Percentiles rank a stretch among this genome's conserved stretches.
These are phyloP conservation scores for Meyerozyma smithsonii DNA, from an alignment of 1,139 yeast species.

Conservation along the genomic window DNA sequence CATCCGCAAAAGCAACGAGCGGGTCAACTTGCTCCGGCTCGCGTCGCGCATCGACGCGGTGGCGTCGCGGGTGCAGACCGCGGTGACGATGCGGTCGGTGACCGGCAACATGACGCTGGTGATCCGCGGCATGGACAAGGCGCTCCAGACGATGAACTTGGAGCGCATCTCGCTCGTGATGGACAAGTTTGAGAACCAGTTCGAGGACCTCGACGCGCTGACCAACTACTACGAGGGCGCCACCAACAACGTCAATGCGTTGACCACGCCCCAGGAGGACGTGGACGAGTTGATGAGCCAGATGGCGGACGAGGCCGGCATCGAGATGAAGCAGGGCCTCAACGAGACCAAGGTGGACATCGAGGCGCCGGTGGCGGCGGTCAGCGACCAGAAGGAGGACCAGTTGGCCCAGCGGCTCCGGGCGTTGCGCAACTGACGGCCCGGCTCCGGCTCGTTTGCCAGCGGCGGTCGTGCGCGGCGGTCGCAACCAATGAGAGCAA, in stretches of 20 bases:
- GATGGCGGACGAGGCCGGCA: slow-evolving; percentile 97
- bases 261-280: slow-evolving; percentile 90
- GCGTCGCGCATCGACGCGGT: slow-evolving; percentile 94
- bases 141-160: slow-evolving; percentile 91
- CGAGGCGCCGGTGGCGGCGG: slow-evolving; percentile 31
- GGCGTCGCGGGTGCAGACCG: slow-evolving; percentile 93
- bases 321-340: slow-evolving; percentile 82
- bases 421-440: slow-evolving; percentile 51
- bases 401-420: slow-evolving; percentile 79
- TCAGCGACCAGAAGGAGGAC: slow-evolving; percentile 78
- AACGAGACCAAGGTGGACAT: slow-evolving; percentile 50
- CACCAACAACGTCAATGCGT: slow-evolving; percentile 83
- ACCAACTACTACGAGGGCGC: slow-evolving; percentile 91
- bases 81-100: slow-evolving; percentile 93
- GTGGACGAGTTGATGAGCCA: slow-evolving; percentile 88
- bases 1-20: slow-evolving; percentile 83
- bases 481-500: slow-evolving; percentile 1
- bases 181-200: slow-evolving; percentile 96
- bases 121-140: slow-evolving; percentile 93
- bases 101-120: slow-evolving; percentile 93
- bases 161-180: slow-evolving; percentile 89
- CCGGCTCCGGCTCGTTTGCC: too few species aligned
- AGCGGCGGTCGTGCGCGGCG: not conserved
- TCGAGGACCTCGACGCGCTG: slow-evolving; percentile 92
- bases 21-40: slow-evolving; percentile 73